These are phyloP conservation scores for Geoglossum cookeanum DNA, from an alignment of 2,329 filamentous ascomycete species.

Conservation along the genomic window DNA sequence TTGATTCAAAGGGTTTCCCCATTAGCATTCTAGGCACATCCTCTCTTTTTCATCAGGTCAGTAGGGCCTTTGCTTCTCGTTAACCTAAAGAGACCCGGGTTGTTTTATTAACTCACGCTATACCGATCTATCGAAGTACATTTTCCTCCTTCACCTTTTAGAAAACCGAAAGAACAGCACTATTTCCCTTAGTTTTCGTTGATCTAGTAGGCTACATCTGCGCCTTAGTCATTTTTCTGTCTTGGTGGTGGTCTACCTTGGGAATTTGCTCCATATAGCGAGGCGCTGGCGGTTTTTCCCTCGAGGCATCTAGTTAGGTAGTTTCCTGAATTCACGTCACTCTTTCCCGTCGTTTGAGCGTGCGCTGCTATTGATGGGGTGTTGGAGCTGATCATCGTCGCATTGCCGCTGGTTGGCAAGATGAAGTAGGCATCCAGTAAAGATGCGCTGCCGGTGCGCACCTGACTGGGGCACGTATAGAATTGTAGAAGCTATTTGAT, in stretches of 20 bases:
- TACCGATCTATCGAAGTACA: neutral
- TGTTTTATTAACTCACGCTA: neutral
- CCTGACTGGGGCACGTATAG: too few species aligned
- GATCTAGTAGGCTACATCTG: neutral
- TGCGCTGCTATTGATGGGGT: neutral
- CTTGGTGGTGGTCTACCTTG: neutral
- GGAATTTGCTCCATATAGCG: neutral
- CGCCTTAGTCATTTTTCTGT: neutral
- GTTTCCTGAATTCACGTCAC: neutral
- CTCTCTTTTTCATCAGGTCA: neutral
- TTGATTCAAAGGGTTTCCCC: neutral
- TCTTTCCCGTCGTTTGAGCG: neutral
- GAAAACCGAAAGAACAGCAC: neutral
- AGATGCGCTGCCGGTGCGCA: too few species aligned
- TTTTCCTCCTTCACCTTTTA: neutral
- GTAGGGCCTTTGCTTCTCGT: neutral
- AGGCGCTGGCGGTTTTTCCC: neutral
- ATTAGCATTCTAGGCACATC: neutral
- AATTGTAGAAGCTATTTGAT: too few species aligned
- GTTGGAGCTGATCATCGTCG: neutral
- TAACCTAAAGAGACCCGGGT: neutral
- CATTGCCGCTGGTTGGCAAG: neutral
- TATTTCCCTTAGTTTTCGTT: neutral
- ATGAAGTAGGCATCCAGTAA: neutral
- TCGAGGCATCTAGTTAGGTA: neutral